Evolutionary conservation across 192 early-diverging fungal genomes (phyloP), one percentile per base, ranked within the genome.

Genomic region (Coemansia sp.): DNA sequence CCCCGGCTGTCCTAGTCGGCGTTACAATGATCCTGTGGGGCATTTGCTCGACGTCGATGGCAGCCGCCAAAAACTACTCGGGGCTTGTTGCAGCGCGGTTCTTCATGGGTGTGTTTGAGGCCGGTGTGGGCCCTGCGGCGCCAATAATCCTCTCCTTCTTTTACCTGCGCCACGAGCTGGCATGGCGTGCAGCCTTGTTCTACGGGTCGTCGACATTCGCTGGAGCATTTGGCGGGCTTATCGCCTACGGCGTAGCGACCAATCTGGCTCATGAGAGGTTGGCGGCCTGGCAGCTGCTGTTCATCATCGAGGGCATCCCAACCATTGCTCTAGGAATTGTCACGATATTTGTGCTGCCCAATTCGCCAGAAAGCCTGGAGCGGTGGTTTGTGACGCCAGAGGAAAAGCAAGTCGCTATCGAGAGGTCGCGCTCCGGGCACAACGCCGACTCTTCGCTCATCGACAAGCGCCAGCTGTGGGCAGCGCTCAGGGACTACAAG

Each of bases 51-150:
- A 74, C 86, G 4, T 76, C 65, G 2, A 81, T 88, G 68, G 90
- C 87, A 0, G 87, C 84, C 42, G 80, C 70, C 34, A 63, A 69
- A 44, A 69, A 15, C 26, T 62, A 44, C 40, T 65, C 60, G 18
- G 52, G 70, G 7, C 55, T 79, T 7, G 56, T 71, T 12, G 65
- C 74, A 7, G 54, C 76, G 18, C 72, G 80, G 11, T 80, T 82
- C 62, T 70, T 80, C 35, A 78, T 87, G 61, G 87, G 87, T 15
- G 55, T 76, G 4, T 65, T 69, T 42, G 87, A 90, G 68, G 86
- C 88, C 17, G 89, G 91, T 0, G 86, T 90, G 56, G 83, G 87
- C 3, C 89, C 89, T 3, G 91, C 85, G 9, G 84, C 89, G 3
- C 67, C 87, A 0, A 86, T 82, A 32, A 88, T 88, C 58, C 65